Conservation (phyloP, 2,329 filamentous ascomycete species). For the Emmonsiellopsis sp. region DNA sequence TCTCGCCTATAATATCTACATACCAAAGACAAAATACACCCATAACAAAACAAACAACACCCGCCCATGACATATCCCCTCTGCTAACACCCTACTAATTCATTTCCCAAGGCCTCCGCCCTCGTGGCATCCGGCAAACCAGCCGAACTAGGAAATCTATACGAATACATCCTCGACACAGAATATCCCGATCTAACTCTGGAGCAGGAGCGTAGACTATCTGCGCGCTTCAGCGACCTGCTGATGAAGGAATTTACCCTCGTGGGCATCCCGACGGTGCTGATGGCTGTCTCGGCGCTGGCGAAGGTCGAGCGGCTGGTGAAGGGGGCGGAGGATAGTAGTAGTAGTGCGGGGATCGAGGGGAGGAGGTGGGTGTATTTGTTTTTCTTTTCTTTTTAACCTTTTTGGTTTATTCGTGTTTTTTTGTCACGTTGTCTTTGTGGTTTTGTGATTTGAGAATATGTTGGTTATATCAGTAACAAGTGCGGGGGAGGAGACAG, state of each 20-base stretch:
- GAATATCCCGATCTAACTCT: conserved; percentile 8
- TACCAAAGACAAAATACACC: background rate
- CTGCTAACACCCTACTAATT: background rate
- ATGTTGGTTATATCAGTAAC: background rate
- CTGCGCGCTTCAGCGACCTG: conserved; percentile 18
- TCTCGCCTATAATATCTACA: conserved; percentile 22
- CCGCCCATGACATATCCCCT: background rate
- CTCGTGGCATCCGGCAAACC: conserved; percentile 19
- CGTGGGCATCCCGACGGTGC: conserved; percentile 23
- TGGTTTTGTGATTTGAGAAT: background rate
- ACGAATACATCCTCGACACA: conserved; percentile 17
- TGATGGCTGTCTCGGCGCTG: conserved; percentile 21
- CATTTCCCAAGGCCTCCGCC: conserved; percentile 15
- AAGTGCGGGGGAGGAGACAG: background rate
- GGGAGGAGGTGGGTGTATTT: conserved; percentile 11
- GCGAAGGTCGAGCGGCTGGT: conserved; percentile 19
- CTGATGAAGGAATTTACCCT: conserved; percentile 26
- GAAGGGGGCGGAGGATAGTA: conserved; percentile 3
- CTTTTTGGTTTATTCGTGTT: background rate
- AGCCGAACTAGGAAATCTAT: conserved; percentile 19
- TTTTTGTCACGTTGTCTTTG: background rate
- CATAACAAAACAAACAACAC: background rate
- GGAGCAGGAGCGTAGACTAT: conserved; percentile 12
- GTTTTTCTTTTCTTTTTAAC: background rate
- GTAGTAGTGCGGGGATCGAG: conserved; percentile 8